phyloP scores from a whole-genome alignment of 2,329 filamentous ascomycete genomes.

The Pseudogymnoascus sp. region DNA sequence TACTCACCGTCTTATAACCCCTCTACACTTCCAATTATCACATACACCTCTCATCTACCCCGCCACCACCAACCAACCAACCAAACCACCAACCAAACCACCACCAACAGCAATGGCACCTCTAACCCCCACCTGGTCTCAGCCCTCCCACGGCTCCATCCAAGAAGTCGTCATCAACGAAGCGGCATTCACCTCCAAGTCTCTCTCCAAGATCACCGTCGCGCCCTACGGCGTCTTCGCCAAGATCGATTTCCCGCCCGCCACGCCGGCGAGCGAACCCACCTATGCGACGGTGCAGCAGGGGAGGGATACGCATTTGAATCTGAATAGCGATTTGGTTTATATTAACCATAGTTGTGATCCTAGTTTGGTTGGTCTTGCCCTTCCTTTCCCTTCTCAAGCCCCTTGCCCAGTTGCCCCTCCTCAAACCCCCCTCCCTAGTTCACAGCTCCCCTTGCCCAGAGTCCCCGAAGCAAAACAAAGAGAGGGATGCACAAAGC shows the following conservation, averaged over 20 bases:
- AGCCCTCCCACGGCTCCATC: slow-evolving; percentile 52
- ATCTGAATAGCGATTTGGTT: slow-evolving; percentile 58
- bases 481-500: background rate
- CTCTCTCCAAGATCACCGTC: slow-evolving; percentile 47
- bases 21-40: too few relatives aligned
- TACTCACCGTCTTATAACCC: too few relatives aligned
- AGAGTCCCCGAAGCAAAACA: too few relatives aligned
- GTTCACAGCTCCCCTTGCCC: too few relatives aligned
- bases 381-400: background rate
- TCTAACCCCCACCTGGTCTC: slow-evolving; percentile 50
- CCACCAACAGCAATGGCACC: slow-evolving; percentile 44
- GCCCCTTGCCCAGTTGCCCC: background rate
- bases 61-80: background rate
- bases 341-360: slow-evolving; percentile 65
- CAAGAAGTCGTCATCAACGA: slow-evolving; percentile 48
- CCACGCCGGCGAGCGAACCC: slow-evolving; percentile 45
- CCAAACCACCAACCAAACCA: background rate
- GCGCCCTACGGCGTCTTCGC: slow-evolving; percentile 60
- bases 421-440: background rate
- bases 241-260: slow-evolving; percentile 58
- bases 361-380: slow-evolving; percentile 52
- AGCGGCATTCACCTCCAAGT: slow-evolving; percentile 50
- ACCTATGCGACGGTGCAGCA: slow-evolving; percentile 61
- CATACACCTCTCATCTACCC: background rate
- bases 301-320: slow-evolving; percentile 47